Evolutionary conservation across 352 stramenopile species (phyloP).

Genomic region (Albugo laibachii): DNA sequence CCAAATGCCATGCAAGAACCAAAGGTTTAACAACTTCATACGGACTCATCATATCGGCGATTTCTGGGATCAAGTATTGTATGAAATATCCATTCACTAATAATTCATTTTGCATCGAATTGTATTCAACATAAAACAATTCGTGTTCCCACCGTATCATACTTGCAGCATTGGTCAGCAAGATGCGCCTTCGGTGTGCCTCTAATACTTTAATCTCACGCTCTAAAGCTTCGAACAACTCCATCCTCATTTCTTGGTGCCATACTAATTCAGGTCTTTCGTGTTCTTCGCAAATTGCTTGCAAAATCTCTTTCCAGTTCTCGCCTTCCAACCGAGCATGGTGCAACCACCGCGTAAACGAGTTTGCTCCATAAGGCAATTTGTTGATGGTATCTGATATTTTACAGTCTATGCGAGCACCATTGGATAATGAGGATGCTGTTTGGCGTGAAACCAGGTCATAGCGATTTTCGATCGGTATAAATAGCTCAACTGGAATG

Average conservation of each 20-base stretch:
- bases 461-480: constrained; percentile 24
- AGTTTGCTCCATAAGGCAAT: constrained; percentile 6
- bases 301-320: constrained; percentile 49
- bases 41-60: constrained; percentile 33
- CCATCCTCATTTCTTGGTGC: constrained; percentile 34
- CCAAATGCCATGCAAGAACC: constrained; percentile 63
- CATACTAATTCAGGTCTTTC: constrained; percentile 56
- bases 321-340: constrained; percentile 51
- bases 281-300: constrained; percentile 28
- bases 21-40: constrained; percentile 57
- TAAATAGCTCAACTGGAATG: constrained; percentile 63
- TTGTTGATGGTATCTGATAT: constrained; percentile 16
- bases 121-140: constrained; percentile 60
- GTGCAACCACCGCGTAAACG: constrained; percentile 36
- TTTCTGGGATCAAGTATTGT: constrained; percentile 40
- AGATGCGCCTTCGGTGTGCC: constrained; percentile 5
- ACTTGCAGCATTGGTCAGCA: constrained; percentile 8
- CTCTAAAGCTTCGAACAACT: constrained; percentile 30
- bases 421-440: constrained; percentile 24
- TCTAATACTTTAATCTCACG: constrained; percentile 35
- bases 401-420: constrained; percentile 5
- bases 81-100: constrained; percentile 70
- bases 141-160: constrained; percentile 44
- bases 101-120: constrained; percentile 48
- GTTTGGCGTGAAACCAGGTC: constrained; percentile 44